phyloP scores from a whole-genome alignment of 176 grass and related monocot species.

The Oryza longistaminata region DNA sequence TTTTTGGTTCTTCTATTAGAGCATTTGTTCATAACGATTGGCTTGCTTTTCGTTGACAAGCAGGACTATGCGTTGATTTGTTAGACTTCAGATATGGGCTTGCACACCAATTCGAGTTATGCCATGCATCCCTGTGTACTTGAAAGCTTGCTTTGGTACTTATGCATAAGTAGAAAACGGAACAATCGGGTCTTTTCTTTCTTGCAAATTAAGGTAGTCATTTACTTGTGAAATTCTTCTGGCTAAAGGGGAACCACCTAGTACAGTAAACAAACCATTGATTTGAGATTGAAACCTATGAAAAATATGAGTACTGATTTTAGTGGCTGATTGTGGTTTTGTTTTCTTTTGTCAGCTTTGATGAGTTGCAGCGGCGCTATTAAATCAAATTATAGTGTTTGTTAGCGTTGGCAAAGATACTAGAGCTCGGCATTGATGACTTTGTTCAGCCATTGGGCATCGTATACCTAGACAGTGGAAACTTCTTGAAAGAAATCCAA shows the following conservation, averaged over 20 bases:
- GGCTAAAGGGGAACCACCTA: background rate
- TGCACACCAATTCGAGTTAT: background rate
- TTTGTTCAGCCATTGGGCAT: conserved; percentile 54
- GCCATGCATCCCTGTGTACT: background rate
- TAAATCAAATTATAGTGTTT: conserved; percentile 32
- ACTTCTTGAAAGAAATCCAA: conserved; percentile 45
- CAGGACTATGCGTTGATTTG: background rate
- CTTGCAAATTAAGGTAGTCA: background rate
- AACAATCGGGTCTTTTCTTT: background rate
- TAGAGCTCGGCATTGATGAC: conserved; percentile 50
- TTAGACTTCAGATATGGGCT: background rate
- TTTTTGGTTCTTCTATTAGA: background rate
- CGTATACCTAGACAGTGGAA: conserved; percentile 49
- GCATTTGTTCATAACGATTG: background rate
- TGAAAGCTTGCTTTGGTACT: background rate
- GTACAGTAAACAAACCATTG: background rate
- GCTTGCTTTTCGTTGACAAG: background rate
- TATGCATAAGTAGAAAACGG: background rate
- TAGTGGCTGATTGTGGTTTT: background rate
- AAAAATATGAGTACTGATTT: background rate
- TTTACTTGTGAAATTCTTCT: background rate
- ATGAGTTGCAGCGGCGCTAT: conserved; percentile 55
- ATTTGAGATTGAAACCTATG: background rate
- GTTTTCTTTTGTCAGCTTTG: conserved; percentile 47
- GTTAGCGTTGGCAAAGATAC: conserved; percentile 44